Base-by-base conservation (phyloP, 768 basidiomycete genomes). In the Xerocomus spinulosus region DNA sequence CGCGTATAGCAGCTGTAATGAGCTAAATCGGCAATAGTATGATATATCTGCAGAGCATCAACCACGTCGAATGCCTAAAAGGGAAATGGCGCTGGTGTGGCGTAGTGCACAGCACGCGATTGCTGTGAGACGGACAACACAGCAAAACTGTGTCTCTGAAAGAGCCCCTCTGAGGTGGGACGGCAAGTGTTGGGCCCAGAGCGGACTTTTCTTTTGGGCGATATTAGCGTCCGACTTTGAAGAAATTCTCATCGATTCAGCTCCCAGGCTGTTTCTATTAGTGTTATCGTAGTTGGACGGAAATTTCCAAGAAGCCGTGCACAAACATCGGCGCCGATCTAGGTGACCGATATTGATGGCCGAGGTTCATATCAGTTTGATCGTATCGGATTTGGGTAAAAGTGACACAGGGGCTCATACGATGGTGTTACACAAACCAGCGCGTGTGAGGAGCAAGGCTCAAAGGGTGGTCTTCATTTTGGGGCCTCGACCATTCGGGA, bases 61-160 rank as follows among this genome's bases (percentile, higher is more conserved):
- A 50, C 49, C 20, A 46, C 48, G 26, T 42, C 36, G 28, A 12
- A 52, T 48, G 32, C 55, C 51, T 38, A 50, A 60, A 44, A 18
- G 21, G 39, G 60, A 48, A 52, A 39, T 17, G 18, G 29, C 15
- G 3, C 28, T 13, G 9, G 25, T 36, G 48, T 44, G 43, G 44
- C 56, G 44, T 38, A 28, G 35, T 24, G 24, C 54, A 59, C 50
- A 43, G 60, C 52, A 48, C 15, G 48, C 54, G 47, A 46, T 46
- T 43, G 18, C 26, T 21, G 15, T 34, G 34, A 17, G 21, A 42
- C 33, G 29, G 29, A 43, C 9, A 14, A 46, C 51, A 59, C 52
- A 60, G 52, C 43, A 55, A 25, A 23, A 43, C 58, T 43, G 58
- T 29, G 49, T 46, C 48, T 45, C 33, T 25, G n/a, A 26, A 37